A percentile compares a stretch with the other conserved stretches of the same genome.
Evolutionary conservation across 306 rosid genomes (phyloP).

Genomic region (Sesbania bispinosa): DNA sequence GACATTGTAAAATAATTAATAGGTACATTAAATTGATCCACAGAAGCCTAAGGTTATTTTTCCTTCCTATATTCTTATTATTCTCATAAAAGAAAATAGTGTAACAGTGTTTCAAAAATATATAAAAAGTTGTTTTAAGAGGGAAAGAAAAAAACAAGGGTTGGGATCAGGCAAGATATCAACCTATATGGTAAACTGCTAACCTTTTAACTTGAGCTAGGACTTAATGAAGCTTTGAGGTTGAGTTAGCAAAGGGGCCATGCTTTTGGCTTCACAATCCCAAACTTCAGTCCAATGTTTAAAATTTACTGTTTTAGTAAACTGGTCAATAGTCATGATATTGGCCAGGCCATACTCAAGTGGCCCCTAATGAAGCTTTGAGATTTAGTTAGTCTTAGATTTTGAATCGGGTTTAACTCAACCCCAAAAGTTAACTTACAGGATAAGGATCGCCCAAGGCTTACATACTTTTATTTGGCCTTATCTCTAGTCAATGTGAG

Average conservation of each 20-base stretch:
- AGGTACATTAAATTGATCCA: no score
- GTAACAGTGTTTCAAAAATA: not conserved
- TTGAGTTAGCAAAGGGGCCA: not conserved
- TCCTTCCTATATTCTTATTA: not conserved
- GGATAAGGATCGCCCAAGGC: no score
- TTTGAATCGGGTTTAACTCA: no score
- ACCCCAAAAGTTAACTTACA: no score
- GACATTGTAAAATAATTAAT: no score
- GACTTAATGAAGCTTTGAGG: not conserved
- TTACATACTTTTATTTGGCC: no score
- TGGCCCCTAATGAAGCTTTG: no score
- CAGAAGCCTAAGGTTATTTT: not conserved
- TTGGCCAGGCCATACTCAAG: not conserved
- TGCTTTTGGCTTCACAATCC: not conserved
- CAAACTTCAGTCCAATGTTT: not conserved
- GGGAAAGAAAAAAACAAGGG: not conserved
- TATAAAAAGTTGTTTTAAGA: not conserved
- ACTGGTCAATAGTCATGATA: not conserved
- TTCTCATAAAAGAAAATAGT: not conserved
- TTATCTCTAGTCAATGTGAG: no score
- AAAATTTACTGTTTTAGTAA: conserved; percentile 1
- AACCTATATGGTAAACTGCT: not conserved
- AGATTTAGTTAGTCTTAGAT: no score
- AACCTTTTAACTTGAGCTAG: not conserved
- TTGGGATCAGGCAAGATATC: not conserved